phyloP scores from a whole-genome alignment of 768 basidiomycete species.

The Russula sp. region DNA sequence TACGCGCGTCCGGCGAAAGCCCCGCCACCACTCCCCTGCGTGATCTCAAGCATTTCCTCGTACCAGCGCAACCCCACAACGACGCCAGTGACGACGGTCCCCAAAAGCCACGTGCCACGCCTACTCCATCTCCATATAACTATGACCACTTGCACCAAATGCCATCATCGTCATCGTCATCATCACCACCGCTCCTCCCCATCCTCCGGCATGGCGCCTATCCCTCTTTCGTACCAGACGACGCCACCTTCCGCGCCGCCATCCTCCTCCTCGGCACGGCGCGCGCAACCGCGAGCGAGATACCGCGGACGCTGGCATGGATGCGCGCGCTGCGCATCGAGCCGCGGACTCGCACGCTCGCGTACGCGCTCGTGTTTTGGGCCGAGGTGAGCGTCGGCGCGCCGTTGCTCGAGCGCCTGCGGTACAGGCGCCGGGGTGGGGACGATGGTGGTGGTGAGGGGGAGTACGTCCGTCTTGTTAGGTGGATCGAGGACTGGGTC shows the following conservation, averaged over 20 bases:
- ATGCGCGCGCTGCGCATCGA: conserved; percentile 52
- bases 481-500: conserved; percentile 28
- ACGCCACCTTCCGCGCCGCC: conserved; percentile 48
- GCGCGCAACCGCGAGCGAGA: conserved; percentile 44
- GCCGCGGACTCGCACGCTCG: conserved; percentile 51
- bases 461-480: conserved; percentile 23
- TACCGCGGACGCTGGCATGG: conserved; percentile 65
- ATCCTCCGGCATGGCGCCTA: conserved; percentile 22
- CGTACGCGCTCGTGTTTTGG: conserved; percentile 61
- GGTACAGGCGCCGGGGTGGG: conserved; percentile 19
- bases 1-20: conserved; percentile 26
- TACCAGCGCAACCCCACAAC: background rate
- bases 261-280: conserved; percentile 53
- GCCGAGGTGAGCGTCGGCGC: conserved; percentile 58
- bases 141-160: no score
- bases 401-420: conserved; percentile 46
- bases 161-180: no score
- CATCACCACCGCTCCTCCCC: conserved; percentile 18
- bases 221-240: conserved; percentile 41
- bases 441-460: no score
- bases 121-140: no score
- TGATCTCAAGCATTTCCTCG: conserved; percentile 29
- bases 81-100: background rate
- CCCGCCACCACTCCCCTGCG: conserved; percentile 25
- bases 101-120: no score